Conservation (phyloP, 2,329 filamentous ascomycete genomes). For the Colletotrichum eremochloae region DNA sequence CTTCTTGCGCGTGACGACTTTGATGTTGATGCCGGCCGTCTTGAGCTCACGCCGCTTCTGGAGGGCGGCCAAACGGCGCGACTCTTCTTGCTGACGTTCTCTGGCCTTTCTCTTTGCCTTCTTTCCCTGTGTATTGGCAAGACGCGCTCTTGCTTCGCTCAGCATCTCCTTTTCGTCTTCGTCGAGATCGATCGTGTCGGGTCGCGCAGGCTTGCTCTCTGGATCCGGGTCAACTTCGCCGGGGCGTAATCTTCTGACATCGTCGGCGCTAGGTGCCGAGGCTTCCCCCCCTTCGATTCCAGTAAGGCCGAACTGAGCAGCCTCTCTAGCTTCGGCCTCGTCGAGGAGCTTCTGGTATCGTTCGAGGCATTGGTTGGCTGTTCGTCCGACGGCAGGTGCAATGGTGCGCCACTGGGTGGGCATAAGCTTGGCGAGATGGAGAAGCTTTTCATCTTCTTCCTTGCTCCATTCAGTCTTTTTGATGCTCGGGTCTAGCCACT, state of each 20-base stretch:
- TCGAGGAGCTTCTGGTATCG: constrained; percentile 97
- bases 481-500: constrained; percentile 98
- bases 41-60: constrained; percentile 98
- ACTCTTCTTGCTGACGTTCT: constrained; percentile 95
- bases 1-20: constrained; percentile 89
- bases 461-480: constrained; percentile 99
- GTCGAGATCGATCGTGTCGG: constrained; percentile 97
- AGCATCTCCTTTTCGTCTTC: constrained; percentile 99
- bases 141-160: constrained; percentile 93
- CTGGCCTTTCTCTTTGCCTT: constrained; percentile 98
- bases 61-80: constrained; percentile 86
- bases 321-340: constrained; percentile 92
- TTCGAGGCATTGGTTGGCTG: constrained; percentile 96
- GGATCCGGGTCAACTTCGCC: constrained; percentile 98
- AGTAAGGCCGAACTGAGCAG: constrained; percentile 83
- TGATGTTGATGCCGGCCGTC: constrained; percentile 98
- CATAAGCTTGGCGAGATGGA: constrained; percentile 98
- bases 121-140: constrained; percentile 98
- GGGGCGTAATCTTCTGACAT: constrained; percentile 88
- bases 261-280: constrained; percentile 89
- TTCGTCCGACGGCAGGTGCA: constrained; percentile 94
- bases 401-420: constrained; percentile 99
- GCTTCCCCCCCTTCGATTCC: constrained; percentile 91
- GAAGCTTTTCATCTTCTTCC: constrained; percentile 96
- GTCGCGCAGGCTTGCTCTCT: constrained; percentile 93